Conservation (phyloP, 1,284 basidiomycete species). For the Trametes hirsuta region DNA sequence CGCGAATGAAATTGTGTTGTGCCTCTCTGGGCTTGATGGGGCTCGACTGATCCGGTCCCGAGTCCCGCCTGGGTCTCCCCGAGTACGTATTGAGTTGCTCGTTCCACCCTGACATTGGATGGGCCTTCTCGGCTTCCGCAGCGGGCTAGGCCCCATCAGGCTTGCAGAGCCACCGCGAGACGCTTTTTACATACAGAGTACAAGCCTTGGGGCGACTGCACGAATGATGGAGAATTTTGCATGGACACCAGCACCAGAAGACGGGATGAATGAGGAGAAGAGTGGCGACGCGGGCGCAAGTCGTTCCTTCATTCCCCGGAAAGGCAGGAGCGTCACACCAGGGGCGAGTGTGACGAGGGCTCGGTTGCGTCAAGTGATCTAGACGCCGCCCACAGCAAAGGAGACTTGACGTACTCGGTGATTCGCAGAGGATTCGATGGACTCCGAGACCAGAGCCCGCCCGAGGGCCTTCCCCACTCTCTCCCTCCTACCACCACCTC, state of each 20-base stretch:
- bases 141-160: conserved; percentile 3
- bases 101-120: neutral
- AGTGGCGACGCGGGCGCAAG: neutral
- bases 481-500: conserved; percentile 17
- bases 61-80: neutral
- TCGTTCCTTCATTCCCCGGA: conserved; percentile 6
- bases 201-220: no score
- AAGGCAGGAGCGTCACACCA: conserved; percentile 12
- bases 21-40: neutral
- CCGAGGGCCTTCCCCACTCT: conserved; percentile 7
- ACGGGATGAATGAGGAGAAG: neutral
- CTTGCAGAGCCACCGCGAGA: neutral
- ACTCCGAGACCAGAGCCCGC: conserved; percentile 11
- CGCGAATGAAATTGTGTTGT: conserved; percentile 4
- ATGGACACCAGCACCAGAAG: neutral
- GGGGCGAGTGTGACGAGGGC: conserved; percentile 8
- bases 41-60: neutral
- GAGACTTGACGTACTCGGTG: conserved; percentile 25
- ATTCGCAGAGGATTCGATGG: conserved; percentile 22
- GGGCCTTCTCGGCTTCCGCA: neutral
- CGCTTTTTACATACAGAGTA: neutral
- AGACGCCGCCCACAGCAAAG: conserved; percentile 17
- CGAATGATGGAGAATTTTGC: neutral
- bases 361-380: conserved; percentile 25
- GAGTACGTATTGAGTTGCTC: conserved; percentile 1